A percentile compares a stretch with the other conserved stretches of the same genome.
Conservation (phyloP, 2,329 filamentous ascomycete genomes). For the Aspergillus sp. region DNA sequence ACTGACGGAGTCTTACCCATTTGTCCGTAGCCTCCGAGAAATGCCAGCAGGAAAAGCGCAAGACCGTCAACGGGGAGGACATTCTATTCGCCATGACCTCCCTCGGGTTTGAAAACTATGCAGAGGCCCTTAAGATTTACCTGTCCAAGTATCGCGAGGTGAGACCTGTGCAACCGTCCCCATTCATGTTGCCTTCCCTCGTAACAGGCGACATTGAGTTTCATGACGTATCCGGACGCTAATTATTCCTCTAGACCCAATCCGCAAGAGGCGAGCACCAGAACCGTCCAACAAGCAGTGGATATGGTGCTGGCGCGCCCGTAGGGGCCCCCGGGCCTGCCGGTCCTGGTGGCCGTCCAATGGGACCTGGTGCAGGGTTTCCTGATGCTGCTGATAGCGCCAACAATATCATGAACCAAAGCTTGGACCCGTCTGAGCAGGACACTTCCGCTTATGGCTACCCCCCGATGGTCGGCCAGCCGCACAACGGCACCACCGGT, state of each 20-base stretch:
- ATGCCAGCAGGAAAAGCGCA: slow-evolving; percentile 98
- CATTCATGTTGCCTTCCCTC: slow-evolving; percentile 5
- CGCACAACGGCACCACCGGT: slow-evolving; percentile 50
- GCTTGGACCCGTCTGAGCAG: slow-evolving; percentile 48
- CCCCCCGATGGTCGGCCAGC: slow-evolving; percentile 47
- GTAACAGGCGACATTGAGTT: slow-evolving; percentile 34
- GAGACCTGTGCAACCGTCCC: slow-evolving; percentile 50
- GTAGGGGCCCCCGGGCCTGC: slow-evolving; percentile 37
- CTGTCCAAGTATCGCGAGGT: slow-evolving; percentile 97
- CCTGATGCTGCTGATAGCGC: slow-evolving; percentile 44
- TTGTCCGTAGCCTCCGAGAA: slow-evolving; percentile 76
- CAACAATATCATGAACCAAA: slow-evolving; percentile 48
- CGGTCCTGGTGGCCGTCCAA: slow-evolving; percentile 32
- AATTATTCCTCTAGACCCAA: slow-evolving; percentile 66
- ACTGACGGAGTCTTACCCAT: not conserved
- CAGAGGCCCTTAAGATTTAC: slow-evolving; percentile 97
- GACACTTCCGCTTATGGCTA: slow-evolving; percentile 49
- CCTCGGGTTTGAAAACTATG: slow-evolving; percentile 97
- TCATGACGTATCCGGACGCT: slow-evolving; percentile 21
- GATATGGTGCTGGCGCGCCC: slow-evolving; percentile 44
- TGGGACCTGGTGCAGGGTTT: slow-evolving; percentile 34
- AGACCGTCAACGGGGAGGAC: slow-evolving; percentile 98
- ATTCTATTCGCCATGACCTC: slow-evolving; percentile 99
- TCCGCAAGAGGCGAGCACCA: slow-evolving; percentile 70
- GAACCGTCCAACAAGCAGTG: slow-evolving; percentile 56